Evolutionary conservation across 2,329 filamentous ascomycete genomes (phyloP), one percentile per base, ranked within the genome.

Genomic region (Fusarium paranaense): DNA sequence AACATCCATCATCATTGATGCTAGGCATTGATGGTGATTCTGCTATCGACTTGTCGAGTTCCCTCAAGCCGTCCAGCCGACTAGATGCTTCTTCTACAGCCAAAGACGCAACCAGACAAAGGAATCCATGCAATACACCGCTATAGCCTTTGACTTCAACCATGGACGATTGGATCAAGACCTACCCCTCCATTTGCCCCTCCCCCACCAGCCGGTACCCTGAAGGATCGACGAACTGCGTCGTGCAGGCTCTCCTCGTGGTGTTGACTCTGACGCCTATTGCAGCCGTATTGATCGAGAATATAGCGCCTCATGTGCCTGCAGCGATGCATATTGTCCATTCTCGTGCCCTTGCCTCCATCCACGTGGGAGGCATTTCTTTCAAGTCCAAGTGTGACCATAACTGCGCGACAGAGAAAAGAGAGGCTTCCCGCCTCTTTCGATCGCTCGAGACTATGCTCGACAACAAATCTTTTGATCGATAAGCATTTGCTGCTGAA

Each of bases 161-260:
- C 56, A 62, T 60, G 54, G 64, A 50, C 68, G 33, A 66, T 61
- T 68, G 56, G 42, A 71, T 72, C 67, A 72, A 66, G 70, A 75
- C 76, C 67, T 71, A 64, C 75, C 77, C 79, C 78, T 78, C 75
- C 75, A 76, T 74, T 57, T 72, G 69, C 74, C 75, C 75, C 77
- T 73, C 78, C 78, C 74, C 72, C 73, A 74, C 78, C 70, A 72
- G 62, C 40, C 58, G 72, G 60, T 62, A 64, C 72, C 50, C 64
- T 61, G 47, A 18, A 65, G 54, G 70, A 69, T 76, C 71, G 72
- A 78, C 80, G 73, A 82, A 81, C 80, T 76, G 69, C 72, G 60
- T 78, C 72, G 73, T 77, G 69, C 74, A 59, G 61, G 72, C 74
- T 73, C 67, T 75, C 76, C 81, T 72, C 81, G 80, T 82, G 81